Percentiles rank a stretch among this genome's conserved stretches.
Conservation (phyloP, 371 early-diverging fungal genomes). For the Syncephalastrum sp. region DNA sequence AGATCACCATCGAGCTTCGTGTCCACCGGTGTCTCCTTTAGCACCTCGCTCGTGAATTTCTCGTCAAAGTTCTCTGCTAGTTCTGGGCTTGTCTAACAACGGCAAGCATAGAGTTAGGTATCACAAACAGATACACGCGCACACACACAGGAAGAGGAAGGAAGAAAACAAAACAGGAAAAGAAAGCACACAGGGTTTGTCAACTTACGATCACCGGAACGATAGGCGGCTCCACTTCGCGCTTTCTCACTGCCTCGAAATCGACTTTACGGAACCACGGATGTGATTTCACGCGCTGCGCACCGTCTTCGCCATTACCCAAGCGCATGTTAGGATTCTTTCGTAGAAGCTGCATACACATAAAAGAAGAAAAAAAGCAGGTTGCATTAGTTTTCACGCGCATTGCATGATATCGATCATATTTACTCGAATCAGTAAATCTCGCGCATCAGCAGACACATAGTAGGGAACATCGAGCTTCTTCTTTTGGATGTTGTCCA, state of each 20-base stretch:
- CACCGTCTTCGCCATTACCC: slow-evolving; percentile 67
- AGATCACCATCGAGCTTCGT: slow-evolving; percentile 28
- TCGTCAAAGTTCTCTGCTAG: slow-evolving; percentile 52
- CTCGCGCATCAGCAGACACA: slow-evolving; percentile 66
- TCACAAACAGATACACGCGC: neutral
- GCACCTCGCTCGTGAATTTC: slow-evolving; percentile 41
- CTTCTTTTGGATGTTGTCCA: slow-evolving; percentile 78
- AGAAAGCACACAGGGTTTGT: neutral
- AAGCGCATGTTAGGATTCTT: slow-evolving; percentile 71
- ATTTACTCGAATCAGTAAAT: slow-evolving; percentile 46
- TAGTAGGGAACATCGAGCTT: slow-evolving; percentile 75
- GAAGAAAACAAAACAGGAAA: neutral
- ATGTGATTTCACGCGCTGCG: slow-evolving; percentile 79
- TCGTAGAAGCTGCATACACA: slow-evolving; percentile 54
- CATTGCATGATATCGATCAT: neutral
- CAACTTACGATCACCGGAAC: slow-evolving; percentile 64
- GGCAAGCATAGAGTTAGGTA: neutral
- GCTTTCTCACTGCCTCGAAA: slow-evolving; percentile 68
- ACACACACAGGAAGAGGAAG: neutral
- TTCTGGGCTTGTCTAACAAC: slow-evolving; percentile 37
- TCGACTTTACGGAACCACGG: slow-evolving; percentile 86
- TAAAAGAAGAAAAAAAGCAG: neutral
- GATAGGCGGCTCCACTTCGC: slow-evolving; percentile 75
- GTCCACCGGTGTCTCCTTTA: slow-evolving; percentile 41
- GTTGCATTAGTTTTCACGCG: slow-evolving; percentile 3